These are phyloP conservation scores for Mytilinidion resinicola DNA, from an alignment of 495 filamentous ascomycete species.

Conservation along the genomic window DNA sequence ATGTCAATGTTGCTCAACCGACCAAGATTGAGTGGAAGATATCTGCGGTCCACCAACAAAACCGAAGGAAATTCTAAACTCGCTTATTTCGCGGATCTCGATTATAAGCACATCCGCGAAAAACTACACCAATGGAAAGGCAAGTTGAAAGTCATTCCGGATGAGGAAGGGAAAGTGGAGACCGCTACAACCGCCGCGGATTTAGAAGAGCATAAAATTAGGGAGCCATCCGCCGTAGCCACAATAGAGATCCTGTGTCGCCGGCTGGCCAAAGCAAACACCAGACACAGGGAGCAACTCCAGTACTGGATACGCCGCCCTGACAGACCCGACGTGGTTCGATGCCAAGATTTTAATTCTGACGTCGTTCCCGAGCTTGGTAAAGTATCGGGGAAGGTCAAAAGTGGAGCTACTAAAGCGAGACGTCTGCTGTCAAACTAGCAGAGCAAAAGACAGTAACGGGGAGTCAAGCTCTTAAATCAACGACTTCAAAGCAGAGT, in stretches of 20 bases:
- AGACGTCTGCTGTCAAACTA: neutral
- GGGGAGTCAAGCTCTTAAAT: neutral
- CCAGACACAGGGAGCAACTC: constrained; percentile 8
- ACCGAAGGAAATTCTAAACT: neutral
- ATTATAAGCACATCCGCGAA: neutral
- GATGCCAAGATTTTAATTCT: no score
- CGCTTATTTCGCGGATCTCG: neutral
- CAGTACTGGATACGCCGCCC: constrained; percentile 6
- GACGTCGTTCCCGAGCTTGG: no score
- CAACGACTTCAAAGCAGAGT: neutral
- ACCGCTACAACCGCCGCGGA: no score
- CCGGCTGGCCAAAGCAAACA: constrained; percentile 9
- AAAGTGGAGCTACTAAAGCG: no score
- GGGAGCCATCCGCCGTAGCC: no score
- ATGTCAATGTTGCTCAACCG: neutral
- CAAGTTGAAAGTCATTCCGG: neutral
- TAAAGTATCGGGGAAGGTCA: no score
- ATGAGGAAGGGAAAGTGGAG: no score
- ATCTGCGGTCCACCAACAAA: neutral
- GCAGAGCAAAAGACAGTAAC: neutral
- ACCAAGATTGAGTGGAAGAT: neutral
- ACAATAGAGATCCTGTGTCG: neutral
- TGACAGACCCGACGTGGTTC: neutral
- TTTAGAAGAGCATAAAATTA: no score
- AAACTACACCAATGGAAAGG: neutral